Evolutionary conservation across 2,329 filamentous ascomycete genomes (phyloP).

Genomic region (Fusarium avenaceum): DNA sequence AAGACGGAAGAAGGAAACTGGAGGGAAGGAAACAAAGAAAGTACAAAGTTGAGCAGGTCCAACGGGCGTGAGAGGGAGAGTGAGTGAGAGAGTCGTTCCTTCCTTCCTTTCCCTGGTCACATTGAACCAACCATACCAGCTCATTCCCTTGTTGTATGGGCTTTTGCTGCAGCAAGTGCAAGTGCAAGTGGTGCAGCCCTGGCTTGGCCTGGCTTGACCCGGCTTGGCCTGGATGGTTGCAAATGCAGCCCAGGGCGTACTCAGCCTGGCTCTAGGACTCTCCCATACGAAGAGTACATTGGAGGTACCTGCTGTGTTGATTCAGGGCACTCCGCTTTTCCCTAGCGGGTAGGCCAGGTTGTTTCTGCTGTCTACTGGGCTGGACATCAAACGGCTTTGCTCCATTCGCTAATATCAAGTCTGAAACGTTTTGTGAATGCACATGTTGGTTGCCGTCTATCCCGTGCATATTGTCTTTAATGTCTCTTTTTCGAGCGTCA

Average conservation of each 20-base stretch:
- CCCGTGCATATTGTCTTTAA: neutral
- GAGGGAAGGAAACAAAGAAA: constrained; percentile 38
- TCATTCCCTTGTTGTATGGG: neutral
- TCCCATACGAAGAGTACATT: constrained; percentile 22
- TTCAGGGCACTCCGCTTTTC: constrained; percentile 3
- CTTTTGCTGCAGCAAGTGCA: constrained; percentile 9
- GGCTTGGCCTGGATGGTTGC: constrained; percentile 32
- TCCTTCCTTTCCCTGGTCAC: constrained; percentile 19
- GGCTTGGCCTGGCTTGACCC: constrained; percentile 23
- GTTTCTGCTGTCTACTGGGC: constrained; percentile 21
- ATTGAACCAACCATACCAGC: constrained; percentile 13
- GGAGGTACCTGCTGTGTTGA: constrained; percentile 15
- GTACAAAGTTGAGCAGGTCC: constrained; percentile 4
- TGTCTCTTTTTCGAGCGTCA: neutral
- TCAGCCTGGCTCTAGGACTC: constrained; percentile 37
- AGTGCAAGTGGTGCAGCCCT: constrained; percentile 35
- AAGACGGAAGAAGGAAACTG: constrained; percentile 18
- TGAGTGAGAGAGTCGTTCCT: constrained; percentile 1
- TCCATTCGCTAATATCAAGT: constrained; percentile 11
- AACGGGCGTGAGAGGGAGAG: constrained; percentile 6
- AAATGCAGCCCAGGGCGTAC: constrained; percentile 32
- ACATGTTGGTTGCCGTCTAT: neutral
- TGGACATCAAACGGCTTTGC: constrained; percentile 12
- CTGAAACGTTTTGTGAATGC: constrained; percentile 23
- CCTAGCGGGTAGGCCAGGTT: constrained; percentile 12